Evolutionary conservation across 108 stramenopile species (phyloP), one percentile per base, ranked within the genome.

Genomic region (Discostella stelligeroides): DNA sequence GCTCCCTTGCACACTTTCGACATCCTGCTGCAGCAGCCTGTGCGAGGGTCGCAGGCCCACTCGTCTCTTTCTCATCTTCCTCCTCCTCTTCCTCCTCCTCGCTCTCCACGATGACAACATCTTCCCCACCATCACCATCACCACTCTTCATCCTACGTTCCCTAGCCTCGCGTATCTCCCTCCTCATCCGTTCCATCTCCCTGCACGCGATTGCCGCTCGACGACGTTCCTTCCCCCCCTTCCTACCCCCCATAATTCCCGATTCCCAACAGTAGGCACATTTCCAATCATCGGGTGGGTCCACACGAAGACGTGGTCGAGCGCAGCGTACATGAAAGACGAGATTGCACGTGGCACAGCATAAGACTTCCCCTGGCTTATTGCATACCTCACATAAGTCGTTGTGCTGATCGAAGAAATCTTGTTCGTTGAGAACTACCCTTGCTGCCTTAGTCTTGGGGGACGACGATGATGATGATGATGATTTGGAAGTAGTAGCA

Each of bases 321-420:
- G 90, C 61, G 67, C 97, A 98, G 15, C 78, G 64, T 51, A 85
- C 53, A 79, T 98, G 97, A 82, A 95, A 98, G 27, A 90, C 92
- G n/a, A 95, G 72, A 63, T 83, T 88, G 80, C 97, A 98, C 0
- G 95, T 97, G 45, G 85, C 88, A 71, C 97, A 98, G 65, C 91
- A 94, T 30, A 96, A 61, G 18, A 98, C 68, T 69, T 95, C 89
- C 10, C 89, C 91, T 11, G 79, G 82, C 24, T 46, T 80, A 59
- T 86, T 84, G 73, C 95, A 96, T 12, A 93, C 93, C 64, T 97
- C 95, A 62, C 96, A 97, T 13, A 83, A 62, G 72, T 97, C 94
- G 68, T 94, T 95, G 80, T 97, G 95, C 68, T 87, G 85, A 51
- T 86, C 81, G 39, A 91, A 73, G 68, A 91, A 91, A 57, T 91